Percentiles rank a stretch among this genome's conserved stretches.
Evolutionary conservation across 2,329 filamentous ascomycete genomes (phyloP).

Genomic region (Beauveria varroae): DNA sequence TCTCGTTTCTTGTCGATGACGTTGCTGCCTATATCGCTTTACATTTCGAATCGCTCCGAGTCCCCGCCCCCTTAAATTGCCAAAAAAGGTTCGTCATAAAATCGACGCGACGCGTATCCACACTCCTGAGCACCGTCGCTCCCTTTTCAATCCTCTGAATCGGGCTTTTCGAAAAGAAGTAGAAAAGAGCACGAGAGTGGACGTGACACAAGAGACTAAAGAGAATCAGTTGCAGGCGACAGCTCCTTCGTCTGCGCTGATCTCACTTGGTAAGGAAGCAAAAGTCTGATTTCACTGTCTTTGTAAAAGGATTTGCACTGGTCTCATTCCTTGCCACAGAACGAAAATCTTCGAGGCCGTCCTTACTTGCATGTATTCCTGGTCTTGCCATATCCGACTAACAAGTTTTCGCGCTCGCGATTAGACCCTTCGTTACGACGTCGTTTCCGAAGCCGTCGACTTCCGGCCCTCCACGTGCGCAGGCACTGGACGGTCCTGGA

Average conservation of each 20-base stretch:
- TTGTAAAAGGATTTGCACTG: background rate
- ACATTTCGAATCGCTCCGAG: background rate
- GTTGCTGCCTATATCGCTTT: slow-evolving; percentile 12
- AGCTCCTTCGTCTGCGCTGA: slow-evolving; percentile 53
- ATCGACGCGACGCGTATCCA: slow-evolving; percentile 13
- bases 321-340: background rate
- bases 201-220: slow-evolving; percentile 19
- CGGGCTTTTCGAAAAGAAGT: slow-evolving; percentile 13
- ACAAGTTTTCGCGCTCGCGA: background rate
- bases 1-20: slow-evolving; percentile 23
- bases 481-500: slow-evolving; percentile 50
- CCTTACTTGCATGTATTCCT: background rate
- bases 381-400: background rate
- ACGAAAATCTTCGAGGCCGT: background rate
- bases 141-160: slow-evolving; percentile 5
- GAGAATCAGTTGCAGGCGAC: slow-evolving; percentile 56
- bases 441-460: slow-evolving; percentile 43
- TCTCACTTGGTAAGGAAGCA: slow-evolving; percentile 43
- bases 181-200: slow-evolving; percentile 13
- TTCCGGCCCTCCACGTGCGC: slow-evolving; percentile 50
- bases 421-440: slow-evolving; percentile 38
- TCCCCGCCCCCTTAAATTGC: slow-evolving; percentile 8
- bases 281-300: background rate
- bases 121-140: slow-evolving; percentile 8
- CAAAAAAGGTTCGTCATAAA: slow-evolving; percentile 6